Evolutionary conservation across 257 asterid species (phyloP).

Genomic region (Fraxinus americana): DNA sequence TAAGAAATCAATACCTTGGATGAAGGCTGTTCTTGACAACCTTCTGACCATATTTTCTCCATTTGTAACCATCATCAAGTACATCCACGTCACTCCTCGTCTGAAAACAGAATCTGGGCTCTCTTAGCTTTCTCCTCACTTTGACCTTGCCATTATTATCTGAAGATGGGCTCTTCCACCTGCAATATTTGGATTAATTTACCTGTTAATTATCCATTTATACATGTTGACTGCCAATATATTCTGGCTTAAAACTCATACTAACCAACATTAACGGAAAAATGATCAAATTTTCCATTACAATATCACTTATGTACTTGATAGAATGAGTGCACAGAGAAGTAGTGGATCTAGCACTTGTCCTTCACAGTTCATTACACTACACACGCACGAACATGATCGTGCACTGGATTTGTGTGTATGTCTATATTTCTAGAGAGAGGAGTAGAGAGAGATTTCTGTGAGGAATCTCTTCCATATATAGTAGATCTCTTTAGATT

Average conservation of each 20-base stretch:
- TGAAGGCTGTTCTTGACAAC: conserved; percentile 97
- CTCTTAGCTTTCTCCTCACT: conserved; percentile 83
- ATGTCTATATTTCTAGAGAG: no score
- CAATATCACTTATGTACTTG: not conserved
- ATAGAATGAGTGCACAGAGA: conserved; percentile 8
- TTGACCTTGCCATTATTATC: conserved; percentile 72
- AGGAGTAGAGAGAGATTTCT: no score
- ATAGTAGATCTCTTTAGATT: not conserved
- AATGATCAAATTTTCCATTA: not conserved
- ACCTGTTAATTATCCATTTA: not conserved
- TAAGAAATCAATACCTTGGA: conserved; percentile 61
- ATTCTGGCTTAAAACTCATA: not conserved
- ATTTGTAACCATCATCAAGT: conserved; percentile 98
- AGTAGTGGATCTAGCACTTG: conserved; percentile 46
- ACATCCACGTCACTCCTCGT: conserved; percentile 97
- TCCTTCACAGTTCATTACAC: conserved; percentile 32
- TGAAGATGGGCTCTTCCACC: conserved; percentile 74
- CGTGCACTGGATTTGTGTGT: conserved; percentile 20
- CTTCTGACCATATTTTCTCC: conserved; percentile 97
- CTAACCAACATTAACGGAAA: not conserved
- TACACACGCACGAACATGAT: conserved; percentile 9
- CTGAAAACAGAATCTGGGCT: conserved; percentile 96
- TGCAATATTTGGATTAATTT: conserved; percentile 19
- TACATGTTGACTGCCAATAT: not conserved
- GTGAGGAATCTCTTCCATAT: no score